Base-by-base conservation (phyloP, 106 monocot genomes). In the Cymbidium sinense region DNA sequence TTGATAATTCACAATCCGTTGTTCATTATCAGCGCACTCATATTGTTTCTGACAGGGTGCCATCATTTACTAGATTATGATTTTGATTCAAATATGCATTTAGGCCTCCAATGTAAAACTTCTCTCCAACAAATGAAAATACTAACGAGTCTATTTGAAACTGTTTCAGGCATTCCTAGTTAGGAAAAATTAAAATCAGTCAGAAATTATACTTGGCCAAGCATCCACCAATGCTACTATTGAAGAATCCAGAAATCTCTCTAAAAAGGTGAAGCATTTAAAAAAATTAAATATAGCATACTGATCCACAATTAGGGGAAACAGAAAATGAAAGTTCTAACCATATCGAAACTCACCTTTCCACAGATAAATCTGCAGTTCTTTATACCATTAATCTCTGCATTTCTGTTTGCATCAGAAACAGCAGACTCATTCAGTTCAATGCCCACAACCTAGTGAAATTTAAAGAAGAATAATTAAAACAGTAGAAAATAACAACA, bases 401-500 rank as follows among this genome's bases (percentile, higher is more conserved):
- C 98, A 92, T 98, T 98, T 82, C 86, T 91, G 25, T 86, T 47
- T 61, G 96, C 96, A 85, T 98, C 96, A 75, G 80, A 79, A 71
- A 98, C 91, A 77, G 96, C 96, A 52, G 96, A 91, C 39, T 78
- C 85, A 71, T 94, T 98, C 94, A 98, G 92, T 84, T 98, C 96
- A 61, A 98, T 92, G 44, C 96, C 96, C 84, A 98, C 85, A 73
- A 98, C 96, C 96, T 96, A 80, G 3, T 43, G n/a, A 82, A 37
- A 43, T 31, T 29, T 71, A 67, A 67, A 10, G 28, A 15, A 67
- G 33, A 67, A 29, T 5, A 67, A 31, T 5, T 25, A 6, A 54
- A 62, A 3, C 20, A 67, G 5, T 31, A 67, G 33, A 67, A 67
- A 67, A 58, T 23, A n/a, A 29, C 61, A 62, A 27, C 67, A 33